phyloP scores from a whole-genome alignment of 176 grass and related monocot genomes.

The Tillandsia fasciculata region DNA sequence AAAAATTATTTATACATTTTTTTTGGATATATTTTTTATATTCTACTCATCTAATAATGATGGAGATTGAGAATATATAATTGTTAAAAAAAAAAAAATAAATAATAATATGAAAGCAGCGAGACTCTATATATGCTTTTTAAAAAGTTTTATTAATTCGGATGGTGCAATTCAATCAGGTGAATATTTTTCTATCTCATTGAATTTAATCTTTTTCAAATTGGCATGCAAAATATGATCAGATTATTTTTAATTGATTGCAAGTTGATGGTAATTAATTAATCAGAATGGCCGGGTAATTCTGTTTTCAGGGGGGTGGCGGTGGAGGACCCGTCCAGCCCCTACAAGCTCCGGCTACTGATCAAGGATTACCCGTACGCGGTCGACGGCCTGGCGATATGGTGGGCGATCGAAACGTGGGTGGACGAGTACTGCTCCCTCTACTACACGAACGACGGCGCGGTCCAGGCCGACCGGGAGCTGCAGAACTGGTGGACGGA shows the following conservation, averaged over 20 bases:
- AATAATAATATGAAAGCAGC: too few species aligned
- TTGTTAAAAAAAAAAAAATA: too few species aligned
- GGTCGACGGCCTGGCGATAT: conserved; percentile 53
- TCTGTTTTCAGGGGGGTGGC: conserved; percentile 39
- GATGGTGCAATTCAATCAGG: too few species aligned
- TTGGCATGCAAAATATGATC: too few species aligned
- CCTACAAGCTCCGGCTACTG: conserved; percentile 46
- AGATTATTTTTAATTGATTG: neutral
- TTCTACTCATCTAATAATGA: too few species aligned
- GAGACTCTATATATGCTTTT: too few species aligned
- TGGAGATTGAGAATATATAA: too few species aligned
- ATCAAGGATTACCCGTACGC: conserved; percentile 75
- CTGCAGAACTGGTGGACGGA: conserved; percentile 84
- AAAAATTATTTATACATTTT: too few species aligned
- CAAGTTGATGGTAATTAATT: neutral
- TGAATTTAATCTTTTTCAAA: too few species aligned
- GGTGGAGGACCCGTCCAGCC: conserved; percentile 33
- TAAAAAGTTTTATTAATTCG: too few species aligned
- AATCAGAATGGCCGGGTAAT: neutral
- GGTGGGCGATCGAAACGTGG: conserved; percentile 63
- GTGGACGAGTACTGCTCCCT: conserved; percentile 57
- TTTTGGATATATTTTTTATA: too few species aligned
- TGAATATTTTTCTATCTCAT: too few species aligned
- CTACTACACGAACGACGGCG: conserved; percentile 50
- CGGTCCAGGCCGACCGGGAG: conserved; percentile 38